A percentile compares a stretch with the other conserved stretches of the same genome.
Evolutionary conservation across 768 basidiomycete species (phyloP).

Genomic region (Scleroderma citrinum): DNA sequence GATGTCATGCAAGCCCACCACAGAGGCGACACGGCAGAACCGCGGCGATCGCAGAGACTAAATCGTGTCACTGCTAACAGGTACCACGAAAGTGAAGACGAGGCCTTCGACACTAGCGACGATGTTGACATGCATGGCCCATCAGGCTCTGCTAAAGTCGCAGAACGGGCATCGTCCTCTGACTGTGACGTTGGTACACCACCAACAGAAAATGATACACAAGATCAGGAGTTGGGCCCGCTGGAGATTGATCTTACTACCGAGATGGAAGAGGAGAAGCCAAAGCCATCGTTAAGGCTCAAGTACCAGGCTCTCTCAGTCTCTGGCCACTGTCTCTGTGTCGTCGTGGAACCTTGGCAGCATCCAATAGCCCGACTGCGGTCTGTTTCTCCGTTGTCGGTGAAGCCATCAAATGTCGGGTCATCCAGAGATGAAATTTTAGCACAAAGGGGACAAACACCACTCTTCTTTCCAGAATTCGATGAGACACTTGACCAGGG

Average conservation of each 20-base stretch:
- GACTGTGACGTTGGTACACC: background rate
- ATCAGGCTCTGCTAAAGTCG: background rate
- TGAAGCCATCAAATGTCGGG: constrained; percentile 21
- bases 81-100: constrained; percentile 23
- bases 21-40: constrained; percentile 8
- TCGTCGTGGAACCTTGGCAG: constrained; percentile 78
- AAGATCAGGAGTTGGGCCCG: background rate
- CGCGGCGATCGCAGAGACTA: constrained; percentile 29
- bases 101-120: background rate
- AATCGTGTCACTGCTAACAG: constrained; percentile 21
- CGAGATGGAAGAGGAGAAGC: constrained; percentile 60
- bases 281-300: constrained; percentile 61
- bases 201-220: constrained; percentile 1
- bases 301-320: constrained; percentile 68
- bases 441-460: constrained; percentile 45
- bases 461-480: constrained; percentile 69
- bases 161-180: background rate
- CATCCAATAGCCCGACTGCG: constrained; percentile 30
- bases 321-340: constrained; percentile 66
- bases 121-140: constrained; percentile 16
- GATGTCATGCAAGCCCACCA: constrained; percentile 6
- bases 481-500: constrained; percentile 37
- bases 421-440: constrained; percentile 7
- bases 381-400: constrained; percentile 27
- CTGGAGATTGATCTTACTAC: constrained; percentile 36